Percentiles rank a stretch among this genome's conserved stretches.
Conservation (phyloP, 2,329 filamentous ascomycete species). For the Neofusicoccum laricinum region DNA sequence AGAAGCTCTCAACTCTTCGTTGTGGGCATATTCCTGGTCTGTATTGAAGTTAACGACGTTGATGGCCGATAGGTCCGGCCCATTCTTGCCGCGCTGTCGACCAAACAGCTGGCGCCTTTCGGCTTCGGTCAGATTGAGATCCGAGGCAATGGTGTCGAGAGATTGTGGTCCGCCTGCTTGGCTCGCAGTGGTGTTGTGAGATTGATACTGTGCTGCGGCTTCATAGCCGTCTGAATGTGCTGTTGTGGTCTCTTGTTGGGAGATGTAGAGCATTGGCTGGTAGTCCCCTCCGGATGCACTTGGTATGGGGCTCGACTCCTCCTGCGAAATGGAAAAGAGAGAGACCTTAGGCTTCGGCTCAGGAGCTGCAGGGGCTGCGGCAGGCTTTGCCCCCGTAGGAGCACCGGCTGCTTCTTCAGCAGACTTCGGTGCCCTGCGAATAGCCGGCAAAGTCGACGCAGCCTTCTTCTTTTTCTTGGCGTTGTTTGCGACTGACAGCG, state of each 20-base stretch:
- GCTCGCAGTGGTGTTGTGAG: not conserved
- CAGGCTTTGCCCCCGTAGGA: not conserved
- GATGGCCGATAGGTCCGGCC: constrained; percentile 49
- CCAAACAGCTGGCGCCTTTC: constrained; percentile 84
- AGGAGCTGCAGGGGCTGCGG: not conserved
- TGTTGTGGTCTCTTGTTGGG: not conserved
- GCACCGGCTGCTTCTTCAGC: not conserved
- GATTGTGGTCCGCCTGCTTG: constrained; percentile 45
- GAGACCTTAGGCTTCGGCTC: constrained; percentile 57
- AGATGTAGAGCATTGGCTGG: constrained; percentile 35
- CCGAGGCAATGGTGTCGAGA: constrained; percentile 68
- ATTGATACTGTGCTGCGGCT: not conserved
- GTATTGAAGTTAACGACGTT: constrained; percentile 85
- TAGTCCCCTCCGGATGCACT: constrained; percentile 29
- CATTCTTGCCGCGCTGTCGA: constrained; percentile 51
- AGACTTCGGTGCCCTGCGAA: not conserved
- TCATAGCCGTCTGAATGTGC: not conserved
- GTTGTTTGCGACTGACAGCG: constrained; percentile 77
- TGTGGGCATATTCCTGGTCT: constrained; percentile 80
- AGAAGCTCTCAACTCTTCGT: constrained; percentile 69
- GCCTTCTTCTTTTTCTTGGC: constrained; percentile 63
- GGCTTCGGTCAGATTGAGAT: constrained; percentile 74
- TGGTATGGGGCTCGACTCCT: constrained; percentile 30
- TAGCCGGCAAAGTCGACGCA: not conserved
- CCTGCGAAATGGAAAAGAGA: constrained; percentile 63